phyloP scores from a whole-genome alignment of 257 asterid species.

The Marsdenia floribunda region DNA sequence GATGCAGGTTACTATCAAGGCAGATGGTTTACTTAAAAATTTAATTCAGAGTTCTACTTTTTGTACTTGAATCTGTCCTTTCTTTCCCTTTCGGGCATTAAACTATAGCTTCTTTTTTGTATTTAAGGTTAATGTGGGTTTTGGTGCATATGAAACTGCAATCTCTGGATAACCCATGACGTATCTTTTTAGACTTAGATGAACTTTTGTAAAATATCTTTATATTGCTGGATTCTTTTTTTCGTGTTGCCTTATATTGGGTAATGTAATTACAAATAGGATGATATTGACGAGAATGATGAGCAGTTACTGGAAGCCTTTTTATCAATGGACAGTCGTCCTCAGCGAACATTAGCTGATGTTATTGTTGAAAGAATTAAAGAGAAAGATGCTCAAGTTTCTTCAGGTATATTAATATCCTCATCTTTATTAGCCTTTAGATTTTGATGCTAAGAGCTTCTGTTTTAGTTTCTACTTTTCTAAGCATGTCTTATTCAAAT shows the following conservation, averaged over 20 bases:
- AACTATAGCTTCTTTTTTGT: not conserved
- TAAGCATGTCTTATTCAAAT: not conserved
- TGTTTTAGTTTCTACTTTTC: not conserved
- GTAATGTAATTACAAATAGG: constrained; percentile 31
- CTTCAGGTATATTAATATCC: constrained; percentile 50
- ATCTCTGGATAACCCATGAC: not conserved
- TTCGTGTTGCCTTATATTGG: not conserved
- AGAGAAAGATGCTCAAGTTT: constrained; percentile 67
- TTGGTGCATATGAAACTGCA: not conserved
- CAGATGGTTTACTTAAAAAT: not conserved
- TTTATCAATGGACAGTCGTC: constrained; percentile 49
- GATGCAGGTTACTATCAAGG: not conserved
- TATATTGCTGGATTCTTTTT: not conserved
- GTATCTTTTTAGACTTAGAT: not conserved
- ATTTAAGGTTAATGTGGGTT: not conserved
- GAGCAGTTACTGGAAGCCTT: constrained; percentile 69
- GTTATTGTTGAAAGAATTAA: constrained; percentile 62
- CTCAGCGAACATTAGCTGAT: constrained; percentile 80
- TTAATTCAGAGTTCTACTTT: not conserved
- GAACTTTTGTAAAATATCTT: not conserved
- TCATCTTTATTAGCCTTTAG: not conserved
- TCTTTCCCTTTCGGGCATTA: not conserved
- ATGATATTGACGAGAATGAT: constrained; percentile 62
- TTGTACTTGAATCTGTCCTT: not conserved
- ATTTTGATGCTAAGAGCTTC: not conserved